phyloP scores from a whole-genome alignment of 164 flowering plant species.

The Magnolia changhungtana region DNA sequence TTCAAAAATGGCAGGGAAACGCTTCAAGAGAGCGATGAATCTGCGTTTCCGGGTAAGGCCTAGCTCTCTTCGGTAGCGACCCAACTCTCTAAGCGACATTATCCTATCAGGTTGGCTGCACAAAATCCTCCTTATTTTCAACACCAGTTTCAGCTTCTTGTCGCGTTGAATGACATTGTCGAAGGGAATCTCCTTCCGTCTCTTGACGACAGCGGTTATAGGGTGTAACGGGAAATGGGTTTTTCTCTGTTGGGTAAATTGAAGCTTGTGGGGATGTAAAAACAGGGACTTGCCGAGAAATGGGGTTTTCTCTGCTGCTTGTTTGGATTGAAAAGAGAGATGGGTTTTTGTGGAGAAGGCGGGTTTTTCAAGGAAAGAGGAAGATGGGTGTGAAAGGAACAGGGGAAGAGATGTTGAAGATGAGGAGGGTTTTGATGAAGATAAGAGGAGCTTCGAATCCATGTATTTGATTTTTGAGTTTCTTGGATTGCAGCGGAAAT shows the following conservation, averaged over 20 bases:
- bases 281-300: slow-evolving; percentile 53
- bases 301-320: slow-evolving; percentile 24
- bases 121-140: slow-evolving; percentile 77
- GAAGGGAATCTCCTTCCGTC: slow-evolving; percentile 83
- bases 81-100: slow-evolving; percentile 72
- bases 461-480: slow-evolving; percentile 14
- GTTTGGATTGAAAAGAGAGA: slow-evolving; percentile 18
- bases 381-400: slow-evolving; percentile 37
- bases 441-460: slow-evolving; percentile 41
- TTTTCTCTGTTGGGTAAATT: slow-evolving; percentile 23
- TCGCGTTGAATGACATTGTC: slow-evolving; percentile 89
- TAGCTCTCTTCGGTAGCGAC: slow-evolving; percentile 60
- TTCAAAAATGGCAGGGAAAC: slow-evolving; percentile 81
- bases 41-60: slow-evolving; percentile 62
- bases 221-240: slow-evolving; percentile 35
- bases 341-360: slow-evolving; percentile 25
- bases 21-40: slow-evolving; percentile 70
- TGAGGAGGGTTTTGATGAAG: slow-evolving; percentile 35
- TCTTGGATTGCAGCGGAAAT: not conserved
- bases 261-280: slow-evolving; percentile 22
- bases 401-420: slow-evolving; percentile 36
- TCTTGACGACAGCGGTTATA: slow-evolving; percentile 72
- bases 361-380: slow-evolving; percentile 31
- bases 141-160: slow-evolving; percentile 82
- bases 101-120: slow-evolving; percentile 69